Evolutionary conservation across 805 yeast species (phyloP), one percentile per base, ranked within the genome.

Genomic region (Teunomyces pallodes): DNA sequence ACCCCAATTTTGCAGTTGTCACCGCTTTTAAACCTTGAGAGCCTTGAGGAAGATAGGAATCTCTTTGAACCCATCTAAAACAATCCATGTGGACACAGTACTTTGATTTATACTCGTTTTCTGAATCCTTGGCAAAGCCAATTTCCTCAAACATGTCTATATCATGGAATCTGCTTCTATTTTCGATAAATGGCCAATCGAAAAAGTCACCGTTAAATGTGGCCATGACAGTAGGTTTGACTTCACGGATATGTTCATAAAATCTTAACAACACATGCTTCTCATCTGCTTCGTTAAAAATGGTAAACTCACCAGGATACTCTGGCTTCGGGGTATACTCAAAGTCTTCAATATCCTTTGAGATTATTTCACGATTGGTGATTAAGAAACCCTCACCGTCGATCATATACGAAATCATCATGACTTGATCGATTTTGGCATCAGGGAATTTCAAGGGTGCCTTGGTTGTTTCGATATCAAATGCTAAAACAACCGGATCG

Each of bases 361-460:
- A 84, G 33, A 94, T 91, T 57, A 94, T 90, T 56, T 91, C 97
- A 58, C 99, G 74, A 63, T 94, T 94, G 8, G 98, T 94, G 51
- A 94, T 95, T 35, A 94, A 72, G 62, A 73, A 94, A 33, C 99
- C 99, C 57, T 89, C 96, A 9, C 98, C 99, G 63, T 94, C 99
- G 52, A 94, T 91, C 99, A 95, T 95, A 64, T 94, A 94, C 2
- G 99, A 95, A 44, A 94, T 94, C 99, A 95, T 95, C 97, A 94
- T 94, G 36, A 94, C 80, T 66, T 89, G 95, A 69, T 94, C 99
- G 5, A 87, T 77, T 9, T 86, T 75, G 5, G 97, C 80, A 59
- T 90, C 99, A 0, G 99, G 99, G 56, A 94, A 94, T 64, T 94
- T 95, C 51, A 94, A 76, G 1, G 98, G 98, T 9, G 95, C 90